Evolutionary conservation across 2,329 filamentous ascomycete genomes (phyloP).

Genomic region (Fonsecaea pugnacius): DNA sequence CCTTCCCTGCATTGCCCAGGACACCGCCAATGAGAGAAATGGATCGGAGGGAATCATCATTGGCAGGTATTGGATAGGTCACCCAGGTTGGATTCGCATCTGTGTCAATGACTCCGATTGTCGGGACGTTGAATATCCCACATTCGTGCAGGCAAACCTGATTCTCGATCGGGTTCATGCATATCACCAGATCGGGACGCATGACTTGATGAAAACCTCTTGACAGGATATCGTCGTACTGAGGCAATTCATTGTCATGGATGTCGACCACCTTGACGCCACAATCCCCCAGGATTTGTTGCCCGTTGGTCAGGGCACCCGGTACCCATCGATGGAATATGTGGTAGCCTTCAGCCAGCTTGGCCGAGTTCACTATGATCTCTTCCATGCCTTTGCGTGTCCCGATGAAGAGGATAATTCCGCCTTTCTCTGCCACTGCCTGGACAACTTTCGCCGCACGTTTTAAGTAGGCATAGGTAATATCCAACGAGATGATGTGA

Average conservation of each 20-base stretch:
- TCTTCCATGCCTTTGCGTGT: constrained; percentile 81
- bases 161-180: constrained; percentile 91
- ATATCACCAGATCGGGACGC: constrained; percentile 87
- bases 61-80: constrained; percentile 94
- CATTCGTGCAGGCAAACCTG: constrained; percentile 90
- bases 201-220: constrained; percentile 67
- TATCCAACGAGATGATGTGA: constrained; percentile 91
- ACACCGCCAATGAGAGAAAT: constrained; percentile 82
- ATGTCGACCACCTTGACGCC: constrained; percentile 76
- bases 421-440: constrained; percentile 79
- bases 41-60: constrained; percentile 90
- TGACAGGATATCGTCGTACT: constrained; percentile 65
- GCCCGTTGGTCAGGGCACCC: constrained; percentile 87
- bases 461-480: constrained; percentile 85
- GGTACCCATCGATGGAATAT: constrained; percentile 93
- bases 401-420: constrained; percentile 87
- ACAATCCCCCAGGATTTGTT: constrained; percentile 78
- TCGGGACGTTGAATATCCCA: constrained; percentile 82
- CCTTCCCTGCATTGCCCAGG: constrained; percentile 80
- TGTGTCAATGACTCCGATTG: constrained; percentile 92
- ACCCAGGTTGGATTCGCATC: constrained; percentile 91
- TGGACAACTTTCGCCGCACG: constrained; percentile 90
- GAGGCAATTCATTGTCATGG: constrained; percentile 65
- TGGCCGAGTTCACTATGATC: constrained; percentile 78
- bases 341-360: constrained; percentile 78